A percentile compares a stretch with the other conserved stretches of the same genome.
Evolutionary conservation across 495 filamentous ascomycete genomes (phyloP).

Genomic region (Podospora fimiseda): DNA sequence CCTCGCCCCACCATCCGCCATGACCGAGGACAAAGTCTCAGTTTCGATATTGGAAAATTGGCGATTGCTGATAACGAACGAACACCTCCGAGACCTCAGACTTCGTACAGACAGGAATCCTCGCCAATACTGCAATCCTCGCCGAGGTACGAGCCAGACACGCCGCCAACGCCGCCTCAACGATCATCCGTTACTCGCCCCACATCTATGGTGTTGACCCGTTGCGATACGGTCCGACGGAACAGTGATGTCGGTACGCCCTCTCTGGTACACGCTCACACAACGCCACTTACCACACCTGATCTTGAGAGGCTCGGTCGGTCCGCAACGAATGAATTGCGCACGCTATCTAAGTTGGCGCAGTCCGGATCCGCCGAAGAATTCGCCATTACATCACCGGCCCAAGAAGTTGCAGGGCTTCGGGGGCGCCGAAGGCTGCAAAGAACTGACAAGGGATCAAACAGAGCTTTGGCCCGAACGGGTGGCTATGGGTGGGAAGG

Average conservation of each 20-base stretch:
- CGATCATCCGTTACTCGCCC: conserved; percentile 42
- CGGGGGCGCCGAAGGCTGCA: conserved; percentile 79
- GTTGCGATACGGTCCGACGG: conserved; percentile 43
- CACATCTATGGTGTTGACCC: conserved; percentile 48
- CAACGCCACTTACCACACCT: conserved; percentile 50
- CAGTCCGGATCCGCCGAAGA: conserved; percentile 68
- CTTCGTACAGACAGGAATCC: neutral
- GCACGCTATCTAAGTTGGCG: conserved; percentile 81
- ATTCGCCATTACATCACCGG: conserved; percentile 64
- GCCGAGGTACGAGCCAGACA: neutral
- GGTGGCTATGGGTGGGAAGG: conserved; percentile 67
- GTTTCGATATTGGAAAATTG: conserved; percentile 45
- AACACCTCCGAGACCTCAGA: conserved; percentile 27
- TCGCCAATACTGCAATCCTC: neutral
- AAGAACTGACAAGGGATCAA: conserved; percentile 51
- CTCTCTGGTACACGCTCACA: conserved; percentile 39
- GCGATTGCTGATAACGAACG: conserved; percentile 30
- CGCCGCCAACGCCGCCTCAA: conserved; percentile 26
- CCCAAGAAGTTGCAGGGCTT: conserved; percentile 79
- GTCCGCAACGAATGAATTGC: conserved; percentile 81
- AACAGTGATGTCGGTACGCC: conserved; percentile 27
- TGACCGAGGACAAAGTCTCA: conserved; percentile 46
- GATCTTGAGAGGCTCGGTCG: conserved; percentile 73
- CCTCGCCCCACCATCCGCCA: conserved; percentile 22
- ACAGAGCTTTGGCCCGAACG: conserved; percentile 42